Conservation (phyloP, 2,329 filamentous ascomycete species). For the Fusarium abutilonis region DNA sequence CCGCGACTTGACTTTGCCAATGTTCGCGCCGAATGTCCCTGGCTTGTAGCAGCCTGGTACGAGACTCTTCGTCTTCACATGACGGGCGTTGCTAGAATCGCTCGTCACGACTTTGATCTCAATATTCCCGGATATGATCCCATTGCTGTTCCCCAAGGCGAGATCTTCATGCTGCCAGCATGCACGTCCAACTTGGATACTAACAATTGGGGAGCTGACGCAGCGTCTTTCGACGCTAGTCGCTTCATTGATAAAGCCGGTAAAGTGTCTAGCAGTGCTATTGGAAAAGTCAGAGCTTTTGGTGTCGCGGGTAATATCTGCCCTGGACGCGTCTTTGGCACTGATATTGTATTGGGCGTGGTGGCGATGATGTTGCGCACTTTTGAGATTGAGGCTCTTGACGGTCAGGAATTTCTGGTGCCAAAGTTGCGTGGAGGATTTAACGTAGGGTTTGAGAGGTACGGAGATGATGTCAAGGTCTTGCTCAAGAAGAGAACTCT, state of each 20-base stretch:
- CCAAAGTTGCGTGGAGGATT: constrained; percentile 42
- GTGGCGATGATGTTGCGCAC: constrained; percentile 42
- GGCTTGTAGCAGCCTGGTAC: constrained; percentile 47
- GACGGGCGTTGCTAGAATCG: constrained; percentile 47
- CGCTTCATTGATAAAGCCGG: constrained; percentile 45
- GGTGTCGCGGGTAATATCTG: constrained; percentile 49
- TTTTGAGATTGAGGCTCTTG: constrained; percentile 42
- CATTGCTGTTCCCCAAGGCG: constrained; percentile 41
- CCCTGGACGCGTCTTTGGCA: constrained; percentile 46
- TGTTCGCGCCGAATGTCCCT: constrained; percentile 43
- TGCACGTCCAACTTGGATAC: constrained; percentile 46
- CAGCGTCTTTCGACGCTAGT: constrained; percentile 39
- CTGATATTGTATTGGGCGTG: constrained; percentile 45
- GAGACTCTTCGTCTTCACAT: constrained; percentile 48
- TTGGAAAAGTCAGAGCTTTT: constrained; percentile 46
- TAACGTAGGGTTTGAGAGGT: constrained; percentile 48
- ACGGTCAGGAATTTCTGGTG: constrained; percentile 32
- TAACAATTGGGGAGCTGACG: constrained; percentile 45
- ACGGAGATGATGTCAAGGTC: constrained; percentile 44
- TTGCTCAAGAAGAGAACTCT: constrained; percentile 31
- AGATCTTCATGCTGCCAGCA: constrained; percentile 49
- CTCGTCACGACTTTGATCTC: constrained; percentile 44
- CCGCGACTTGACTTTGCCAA: constrained; percentile 38
- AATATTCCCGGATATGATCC: constrained; percentile 25
- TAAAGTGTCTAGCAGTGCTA: constrained; percentile 31